Conservation (phyloP, 345 rosid species). For the Hirschfeldia incana region DNA sequence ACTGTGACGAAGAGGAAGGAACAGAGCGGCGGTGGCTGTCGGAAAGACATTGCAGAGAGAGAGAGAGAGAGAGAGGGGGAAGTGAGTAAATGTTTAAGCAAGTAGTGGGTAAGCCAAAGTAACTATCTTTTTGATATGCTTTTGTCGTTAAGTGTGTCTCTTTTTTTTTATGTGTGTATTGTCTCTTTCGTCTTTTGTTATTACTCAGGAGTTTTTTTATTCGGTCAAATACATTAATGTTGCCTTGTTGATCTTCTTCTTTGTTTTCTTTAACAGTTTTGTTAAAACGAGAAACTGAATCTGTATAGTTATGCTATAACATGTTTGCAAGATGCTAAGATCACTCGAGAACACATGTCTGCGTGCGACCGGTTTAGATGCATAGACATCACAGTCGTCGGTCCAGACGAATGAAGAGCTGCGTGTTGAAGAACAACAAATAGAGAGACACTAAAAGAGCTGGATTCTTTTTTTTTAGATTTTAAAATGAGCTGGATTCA, state of each 20-base stretch:
- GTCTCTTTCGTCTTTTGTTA: constrained; percentile 17
- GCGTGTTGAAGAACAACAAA: too few species aligned
- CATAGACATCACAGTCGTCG: background rate
- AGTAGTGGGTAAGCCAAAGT: constrained; percentile 8
- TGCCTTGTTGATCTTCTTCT: background rate
- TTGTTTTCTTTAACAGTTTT: background rate
- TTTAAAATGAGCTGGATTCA: too few species aligned
- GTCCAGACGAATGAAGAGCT: background rate
- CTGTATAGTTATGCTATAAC: background rate
- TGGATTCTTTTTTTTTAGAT: too few species aligned
- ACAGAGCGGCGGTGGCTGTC: constrained; percentile 51
- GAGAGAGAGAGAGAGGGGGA: constrained; percentile 6
- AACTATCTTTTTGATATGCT: background rate
- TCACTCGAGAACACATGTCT: background rate
- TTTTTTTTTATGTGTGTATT: background rate
- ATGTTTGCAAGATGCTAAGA: too few species aligned
- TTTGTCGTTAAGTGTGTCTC: background rate
- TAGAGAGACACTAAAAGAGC: too few species aligned
- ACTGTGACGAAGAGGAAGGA: constrained; percentile 48
- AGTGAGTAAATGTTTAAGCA: constrained; percentile 10
- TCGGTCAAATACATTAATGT: background rate
- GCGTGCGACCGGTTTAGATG: background rate
- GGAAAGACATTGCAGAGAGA: constrained; percentile 47
- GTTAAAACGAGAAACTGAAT: background rate
- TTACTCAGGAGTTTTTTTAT: background rate